These are phyloP conservation scores for Fusarium cicatricum DNA, from an alignment of 2,329 filamentous ascomycete species.

Conservation along the genomic window DNA sequence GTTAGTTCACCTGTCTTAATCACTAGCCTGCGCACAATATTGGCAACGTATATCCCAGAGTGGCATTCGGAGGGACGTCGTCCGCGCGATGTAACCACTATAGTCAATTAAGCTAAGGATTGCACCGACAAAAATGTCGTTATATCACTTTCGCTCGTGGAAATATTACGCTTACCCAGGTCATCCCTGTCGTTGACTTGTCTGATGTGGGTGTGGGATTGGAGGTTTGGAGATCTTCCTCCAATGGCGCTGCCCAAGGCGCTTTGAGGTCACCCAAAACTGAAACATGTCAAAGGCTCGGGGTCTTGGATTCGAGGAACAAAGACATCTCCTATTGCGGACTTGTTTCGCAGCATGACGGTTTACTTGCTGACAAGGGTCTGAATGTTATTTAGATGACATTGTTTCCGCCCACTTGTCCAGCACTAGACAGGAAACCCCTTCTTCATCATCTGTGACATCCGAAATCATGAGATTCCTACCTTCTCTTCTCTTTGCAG, in stretches of 20 bases:
- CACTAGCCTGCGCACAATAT: no score
- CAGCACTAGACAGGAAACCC: not conserved
- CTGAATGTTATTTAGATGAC: slow-evolving; percentile 4
- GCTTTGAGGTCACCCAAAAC: not conserved
- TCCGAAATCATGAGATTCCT: slow-evolving; percentile 13
- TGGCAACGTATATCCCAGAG: no score
- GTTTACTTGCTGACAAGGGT: not conserved
- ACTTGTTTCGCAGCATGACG: not conserved
- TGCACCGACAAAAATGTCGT: not conserved
- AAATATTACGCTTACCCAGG: not conserved
- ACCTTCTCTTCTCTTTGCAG: not conserved
- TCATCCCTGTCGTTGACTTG: not conserved
- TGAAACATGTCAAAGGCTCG: slow-evolving; percentile 1
- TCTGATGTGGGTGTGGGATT: not conserved
- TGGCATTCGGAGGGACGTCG: not conserved
- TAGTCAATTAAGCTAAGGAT: not conserved
- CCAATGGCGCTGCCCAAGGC: not conserved
- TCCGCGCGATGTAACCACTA: slow-evolving; percentile 7
- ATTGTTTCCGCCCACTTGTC: not conserved
- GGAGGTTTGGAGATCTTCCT: slow-evolving; percentile 6
- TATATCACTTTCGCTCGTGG: not conserved
- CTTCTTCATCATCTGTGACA: not conserved
- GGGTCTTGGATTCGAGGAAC: slow-evolving; percentile 6
- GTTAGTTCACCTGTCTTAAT: no score
- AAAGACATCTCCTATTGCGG: not conserved